Evolutionary conservation across 139 green algal species (phyloP).

Genomic region (Eudorina sp.): DNA sequence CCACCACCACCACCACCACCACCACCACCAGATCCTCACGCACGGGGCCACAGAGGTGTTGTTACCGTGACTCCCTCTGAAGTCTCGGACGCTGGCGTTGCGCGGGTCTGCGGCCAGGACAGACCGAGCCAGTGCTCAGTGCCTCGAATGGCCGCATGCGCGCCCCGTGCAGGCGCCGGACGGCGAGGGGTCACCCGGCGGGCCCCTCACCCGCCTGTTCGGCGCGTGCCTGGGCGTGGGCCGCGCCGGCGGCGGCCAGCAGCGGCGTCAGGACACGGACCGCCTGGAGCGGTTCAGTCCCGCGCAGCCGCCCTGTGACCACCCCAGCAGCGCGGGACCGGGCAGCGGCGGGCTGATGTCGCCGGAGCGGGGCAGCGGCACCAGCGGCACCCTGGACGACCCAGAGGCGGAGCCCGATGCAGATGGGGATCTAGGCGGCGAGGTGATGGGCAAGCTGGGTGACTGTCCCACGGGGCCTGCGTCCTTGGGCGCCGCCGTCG

Average conservation of each 20-base stretch:
- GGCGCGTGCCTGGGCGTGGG: background rate
- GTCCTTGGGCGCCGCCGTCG: background rate
- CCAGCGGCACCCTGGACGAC: background rate
- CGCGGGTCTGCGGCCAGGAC: too few species aligned
- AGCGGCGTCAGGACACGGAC: background rate
- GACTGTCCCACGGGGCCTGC: background rate
- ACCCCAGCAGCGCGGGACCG: background rate
- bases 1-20: too few species aligned
- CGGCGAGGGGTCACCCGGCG: too few species aligned
- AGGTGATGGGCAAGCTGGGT: background rate
- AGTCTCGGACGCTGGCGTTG: too few species aligned
- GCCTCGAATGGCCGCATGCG: too few species aligned
- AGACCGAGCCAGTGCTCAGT: too few species aligned
- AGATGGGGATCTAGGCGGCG: background rate
- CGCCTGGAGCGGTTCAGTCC: conserved; percentile 25
- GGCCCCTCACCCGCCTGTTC: background rate
- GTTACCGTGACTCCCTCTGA: too few species aligned
- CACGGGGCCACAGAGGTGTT: too few species aligned
- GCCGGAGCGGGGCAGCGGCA: background rate
- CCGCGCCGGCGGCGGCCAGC: too few species aligned
- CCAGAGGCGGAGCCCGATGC: background rate
- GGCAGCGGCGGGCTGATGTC: background rate
- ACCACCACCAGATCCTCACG: too few species aligned
- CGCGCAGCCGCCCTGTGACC: background rate
- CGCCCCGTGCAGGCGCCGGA: too few species aligned